Conservation (phyloP, 2,329 filamentous ascomycete species). For the Coleophoma cylindrospora region DNA sequence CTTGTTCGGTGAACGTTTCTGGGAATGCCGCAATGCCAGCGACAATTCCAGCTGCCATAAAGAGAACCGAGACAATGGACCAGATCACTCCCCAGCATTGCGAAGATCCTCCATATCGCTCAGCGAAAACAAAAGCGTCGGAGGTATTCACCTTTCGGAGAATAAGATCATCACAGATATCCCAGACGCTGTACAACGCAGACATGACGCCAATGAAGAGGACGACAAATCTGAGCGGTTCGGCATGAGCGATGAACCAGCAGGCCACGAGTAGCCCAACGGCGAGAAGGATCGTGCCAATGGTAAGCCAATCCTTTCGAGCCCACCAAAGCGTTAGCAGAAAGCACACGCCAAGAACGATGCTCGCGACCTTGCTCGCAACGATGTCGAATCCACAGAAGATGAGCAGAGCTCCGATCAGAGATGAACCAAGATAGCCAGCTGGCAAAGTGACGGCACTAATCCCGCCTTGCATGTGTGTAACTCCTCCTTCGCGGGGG, state of each 20-base stretch:
- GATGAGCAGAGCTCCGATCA: slow-evolving; percentile 72
- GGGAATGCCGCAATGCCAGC: slow-evolving; percentile 73
- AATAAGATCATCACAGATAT: slow-evolving; percentile 80
- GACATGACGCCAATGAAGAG: slow-evolving; percentile 82
- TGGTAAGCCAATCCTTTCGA: slow-evolving; percentile 71
- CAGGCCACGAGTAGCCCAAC: slow-evolving; percentile 67
- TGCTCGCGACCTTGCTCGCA: slow-evolving; percentile 72
- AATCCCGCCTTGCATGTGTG: slow-evolving; percentile 69
- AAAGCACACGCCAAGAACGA: slow-evolving; percentile 69
- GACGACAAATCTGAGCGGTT: slow-evolving; percentile 68
- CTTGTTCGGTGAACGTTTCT: slow-evolving; percentile 62
- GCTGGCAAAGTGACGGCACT: slow-evolving; percentile 69
- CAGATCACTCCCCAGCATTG: slow-evolving; percentile 79
- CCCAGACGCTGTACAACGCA: slow-evolving; percentile 75
- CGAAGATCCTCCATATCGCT: slow-evolving; percentile 72
- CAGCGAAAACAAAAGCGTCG: slow-evolving; percentile 73
- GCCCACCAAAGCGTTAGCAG: slow-evolving; percentile 80
- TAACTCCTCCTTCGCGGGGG: slow-evolving; percentile 73
- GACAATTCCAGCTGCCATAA: slow-evolving; percentile 72
- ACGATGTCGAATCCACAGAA: slow-evolving; percentile 81
- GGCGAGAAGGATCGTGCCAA: slow-evolving; percentile 63
- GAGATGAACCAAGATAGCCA: slow-evolving; percentile 70
- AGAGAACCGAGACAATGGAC: slow-evolving; percentile 64
- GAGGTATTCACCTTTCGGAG: slow-evolving; percentile 75
- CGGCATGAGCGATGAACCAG: slow-evolving; percentile 76